These are phyloP conservation scores for Starmerella roubikii DNA, from an alignment of 805 yeast species.

Conservation along the genomic window DNA sequence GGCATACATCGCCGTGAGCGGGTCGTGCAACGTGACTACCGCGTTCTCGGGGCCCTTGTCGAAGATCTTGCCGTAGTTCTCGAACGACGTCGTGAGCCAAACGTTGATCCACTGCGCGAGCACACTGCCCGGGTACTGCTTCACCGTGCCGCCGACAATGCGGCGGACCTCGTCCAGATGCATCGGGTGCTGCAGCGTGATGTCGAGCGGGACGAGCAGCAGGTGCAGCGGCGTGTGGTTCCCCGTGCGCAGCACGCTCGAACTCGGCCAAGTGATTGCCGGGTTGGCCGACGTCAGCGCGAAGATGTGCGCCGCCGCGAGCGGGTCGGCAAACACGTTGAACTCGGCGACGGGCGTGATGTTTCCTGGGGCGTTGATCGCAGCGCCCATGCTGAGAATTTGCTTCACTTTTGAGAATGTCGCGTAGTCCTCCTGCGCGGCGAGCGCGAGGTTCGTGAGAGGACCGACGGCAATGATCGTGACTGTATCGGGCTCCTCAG, in stretches of 20 bases:
- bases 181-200: slow-evolving; percentile 26
- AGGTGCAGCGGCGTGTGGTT: slow-evolving; percentile 21
- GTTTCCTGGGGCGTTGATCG: slow-evolving; percentile 28
- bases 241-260: slow-evolving; percentile 12
- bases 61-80: slow-evolving; percentile 17
- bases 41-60: slow-evolving; percentile 19
- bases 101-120: slow-evolving; percentile 26
- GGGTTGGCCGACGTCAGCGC: slow-evolving; percentile 26
- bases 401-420: slow-evolving; percentile 27
- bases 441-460: slow-evolving; percentile 30
- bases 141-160: slow-evolving; percentile 11
- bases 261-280: slow-evolving; percentile 22
- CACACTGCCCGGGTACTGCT: slow-evolving; percentile 19
- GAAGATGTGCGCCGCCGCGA: slow-evolving; percentile 30
- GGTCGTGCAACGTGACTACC: slow-evolving; percentile 27
- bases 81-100: slow-evolving; percentile 24
- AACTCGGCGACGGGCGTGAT: slow-evolving; percentile 32
- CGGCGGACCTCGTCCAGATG: slow-evolving; percentile 16
- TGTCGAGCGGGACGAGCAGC: slow-evolving; percentile 29
- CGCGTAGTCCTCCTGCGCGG: slow-evolving; percentile 29
- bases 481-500: slow-evolving; percentile 28
- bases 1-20: slow-evolving; percentile 29
- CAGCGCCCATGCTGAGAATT: slow-evolving; percentile 32
- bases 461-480: slow-evolving; percentile 31
- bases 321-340: slow-evolving; percentile 31